Percentiles rank a stretch among this genome's conserved stretches.
Conservation (phyloP, 148 eudicot genomes). For the Camellia granthamiana region DNA sequence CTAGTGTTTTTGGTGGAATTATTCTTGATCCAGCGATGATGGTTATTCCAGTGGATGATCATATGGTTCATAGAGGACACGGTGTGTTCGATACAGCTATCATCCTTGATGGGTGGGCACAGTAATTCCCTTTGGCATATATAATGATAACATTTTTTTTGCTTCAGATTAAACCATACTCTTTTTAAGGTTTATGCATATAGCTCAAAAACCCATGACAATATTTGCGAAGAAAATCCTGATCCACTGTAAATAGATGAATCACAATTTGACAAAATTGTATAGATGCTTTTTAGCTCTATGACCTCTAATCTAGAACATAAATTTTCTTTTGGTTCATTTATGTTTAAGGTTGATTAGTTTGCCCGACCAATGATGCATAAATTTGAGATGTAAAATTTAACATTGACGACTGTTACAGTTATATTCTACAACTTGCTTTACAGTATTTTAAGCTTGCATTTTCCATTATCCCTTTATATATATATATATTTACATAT, state of each 20-base stretch:
- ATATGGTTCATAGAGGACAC: slow-evolving; percentile 88
- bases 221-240: not conserved
- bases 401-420: not conserved
- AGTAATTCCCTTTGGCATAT: not conserved
- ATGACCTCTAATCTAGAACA: not conserved
- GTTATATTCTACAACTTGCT: not conserved
- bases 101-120: slow-evolving; percentile 56
- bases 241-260: not conserved
- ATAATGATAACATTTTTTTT: not conserved
- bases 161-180: not conserved
- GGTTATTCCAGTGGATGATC: slow-evolving; percentile 82
- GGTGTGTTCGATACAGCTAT: slow-evolving; percentile 79
- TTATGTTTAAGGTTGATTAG: not conserved
- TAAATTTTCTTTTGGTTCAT: not conserved
- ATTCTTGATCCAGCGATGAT: slow-evolving; percentile 72
- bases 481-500: not conserved
- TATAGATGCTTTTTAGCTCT: not conserved
- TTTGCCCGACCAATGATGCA: not conserved
- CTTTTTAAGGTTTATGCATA: not conserved
- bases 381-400: not conserved
- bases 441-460: not conserved
- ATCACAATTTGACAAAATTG: not conserved
- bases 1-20: slow-evolving; percentile 69
- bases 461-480: not conserved
- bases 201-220: not conserved